Conservation (phyloP, 805 yeast species). For the Suhomyces pyralidae region DNA sequence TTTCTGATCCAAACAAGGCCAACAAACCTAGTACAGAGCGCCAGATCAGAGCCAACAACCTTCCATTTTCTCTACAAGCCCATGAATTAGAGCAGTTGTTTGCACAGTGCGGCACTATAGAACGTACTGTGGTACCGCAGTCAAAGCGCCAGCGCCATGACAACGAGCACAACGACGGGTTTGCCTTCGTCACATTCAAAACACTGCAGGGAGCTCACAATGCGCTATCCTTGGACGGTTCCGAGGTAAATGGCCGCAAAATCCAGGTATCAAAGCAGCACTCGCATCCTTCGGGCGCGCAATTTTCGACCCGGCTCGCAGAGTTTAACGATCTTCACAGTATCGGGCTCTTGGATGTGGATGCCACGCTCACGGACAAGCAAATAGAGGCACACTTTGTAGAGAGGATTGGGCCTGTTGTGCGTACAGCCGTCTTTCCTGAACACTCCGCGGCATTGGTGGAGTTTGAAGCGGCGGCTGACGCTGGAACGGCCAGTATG, state of each 20-base stretch:
- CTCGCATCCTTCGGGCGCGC: not conserved
- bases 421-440: conserved; percentile 44
- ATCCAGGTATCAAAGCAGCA: conserved; percentile 40
- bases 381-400: conserved; percentile 30
- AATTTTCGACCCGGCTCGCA: not conserved
- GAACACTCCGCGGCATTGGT: conserved; percentile 49
- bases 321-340: conserved; percentile 19
- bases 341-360: conserved; percentile 21
- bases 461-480: conserved; percentile 38
- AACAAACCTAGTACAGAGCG: conserved; percentile 50
- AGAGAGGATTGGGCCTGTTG: conserved; percentile 30
- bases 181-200: conserved; percentile 58
- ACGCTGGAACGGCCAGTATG: conserved; percentile 53
- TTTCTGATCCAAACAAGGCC: conserved; percentile 58
- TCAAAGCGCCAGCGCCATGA: conserved; percentile 16
- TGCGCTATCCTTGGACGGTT: conserved; percentile 44
- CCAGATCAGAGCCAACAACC: conserved; percentile 53
- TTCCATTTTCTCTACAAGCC: conserved; percentile 47
- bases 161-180: conserved; percentile 51
- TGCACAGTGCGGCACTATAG: conserved; percentile 50
- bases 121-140: conserved; percentile 46
- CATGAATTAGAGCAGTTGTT: conserved; percentile 41
- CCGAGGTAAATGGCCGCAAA: conserved; percentile 43
- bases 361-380: conserved; percentile 34
- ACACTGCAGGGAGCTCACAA: conserved; percentile 42